These are phyloP conservation scores for Wolfiporia cocos DNA, from an alignment of 1,284 basidiomycete species.

Conservation along the genomic window DNA sequence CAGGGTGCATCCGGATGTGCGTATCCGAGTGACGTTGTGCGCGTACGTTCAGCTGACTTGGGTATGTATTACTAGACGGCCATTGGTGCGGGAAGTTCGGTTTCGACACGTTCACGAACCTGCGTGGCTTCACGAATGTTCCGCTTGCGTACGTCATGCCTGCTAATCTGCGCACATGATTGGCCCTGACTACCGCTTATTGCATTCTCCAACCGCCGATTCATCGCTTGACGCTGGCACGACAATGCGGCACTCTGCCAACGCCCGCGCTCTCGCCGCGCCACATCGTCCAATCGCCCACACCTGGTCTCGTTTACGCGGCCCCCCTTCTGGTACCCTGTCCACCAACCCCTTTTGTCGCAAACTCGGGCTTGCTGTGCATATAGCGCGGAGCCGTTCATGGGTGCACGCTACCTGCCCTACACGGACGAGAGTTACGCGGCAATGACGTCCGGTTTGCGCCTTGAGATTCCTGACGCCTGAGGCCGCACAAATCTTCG, in stretches of 20 bases:
- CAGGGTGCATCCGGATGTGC: conserved; percentile 41
- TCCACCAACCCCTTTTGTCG: too few relatives aligned
- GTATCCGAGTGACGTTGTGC: conserved; percentile 17
- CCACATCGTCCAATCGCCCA: too few relatives aligned
- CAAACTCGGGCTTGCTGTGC: too few relatives aligned
- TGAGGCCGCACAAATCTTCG: too few relatives aligned
- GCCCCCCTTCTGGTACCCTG: too few relatives aligned
- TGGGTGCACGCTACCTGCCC: conserved; percentile 29
- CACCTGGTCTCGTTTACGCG: too few relatives aligned
- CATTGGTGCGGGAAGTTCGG: conserved; percentile 36
- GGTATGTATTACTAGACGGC: conserved; percentile 29
- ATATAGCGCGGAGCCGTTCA: conserved; percentile 25
- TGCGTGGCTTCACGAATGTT: conserved; percentile 34
- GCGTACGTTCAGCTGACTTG: too few relatives aligned
- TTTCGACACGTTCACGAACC: conserved; percentile 44
- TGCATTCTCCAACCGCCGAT: too few relatives aligned
- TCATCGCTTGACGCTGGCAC: too few relatives aligned
- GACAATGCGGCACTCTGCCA: too few relatives aligned
- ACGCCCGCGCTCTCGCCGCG: too few relatives aligned
- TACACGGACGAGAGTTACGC: conserved; percentile 23
- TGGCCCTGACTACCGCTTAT: neutral
- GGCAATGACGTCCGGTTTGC: neutral
- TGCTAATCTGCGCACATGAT: neutral
- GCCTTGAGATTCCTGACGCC: neutral
- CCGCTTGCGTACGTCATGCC: conserved; percentile 27